A percentile compares a stretch with the other conserved stretches of the same genome.
Conservation (phyloP, 2,329 filamentous ascomycete species). For the Myriosclerotinia scirpicola region DNA sequence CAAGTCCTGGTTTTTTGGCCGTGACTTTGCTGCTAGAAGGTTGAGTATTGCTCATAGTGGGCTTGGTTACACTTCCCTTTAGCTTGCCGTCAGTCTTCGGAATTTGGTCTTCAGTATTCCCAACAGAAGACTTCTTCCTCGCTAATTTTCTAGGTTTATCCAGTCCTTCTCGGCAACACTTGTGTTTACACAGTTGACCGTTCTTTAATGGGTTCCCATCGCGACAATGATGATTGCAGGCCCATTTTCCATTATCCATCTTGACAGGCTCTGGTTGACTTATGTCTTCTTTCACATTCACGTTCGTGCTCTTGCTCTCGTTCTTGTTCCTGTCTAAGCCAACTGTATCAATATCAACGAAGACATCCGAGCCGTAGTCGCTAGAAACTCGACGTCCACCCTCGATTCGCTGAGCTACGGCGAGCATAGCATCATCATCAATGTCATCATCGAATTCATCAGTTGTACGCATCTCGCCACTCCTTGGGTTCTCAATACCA, state of each 20-base stretch:
- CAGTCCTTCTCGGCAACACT: slow-evolving; percentile 70
- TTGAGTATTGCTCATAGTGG: not conserved
- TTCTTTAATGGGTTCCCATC: slow-evolving; percentile 43
- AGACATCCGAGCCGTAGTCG: slow-evolving; percentile 46
- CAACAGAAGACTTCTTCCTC: slow-evolving; percentile 26
- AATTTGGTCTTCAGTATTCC: not conserved
- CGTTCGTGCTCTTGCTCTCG: not conserved
- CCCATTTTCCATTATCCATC: slow-evolving; percentile 70
- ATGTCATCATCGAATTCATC: slow-evolving; percentile 42
- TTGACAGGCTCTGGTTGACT: slow-evolving; percentile 46
- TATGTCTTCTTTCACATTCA: not conserved
- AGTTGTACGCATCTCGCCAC: slow-evolving; percentile 17
- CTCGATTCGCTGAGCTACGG: slow-evolving; percentile 38
- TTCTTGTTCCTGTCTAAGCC: slow-evolving; percentile 3
- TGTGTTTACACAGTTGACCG: slow-evolving; percentile 61
- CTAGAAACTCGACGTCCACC: slow-evolving; percentile 23
- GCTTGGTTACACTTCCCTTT: not conserved
- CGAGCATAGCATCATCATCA: slow-evolving; percentile 47
- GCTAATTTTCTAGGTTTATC: slow-evolving; percentile 53
- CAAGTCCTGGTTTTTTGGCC: not conserved
- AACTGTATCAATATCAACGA: slow-evolving; percentile 53
- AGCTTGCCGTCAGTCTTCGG: not conserved
- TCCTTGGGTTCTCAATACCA: not conserved
- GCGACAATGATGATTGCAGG: slow-evolving; percentile 69
- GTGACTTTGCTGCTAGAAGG: not conserved